Conservation (phyloP, 2,329 filamentous ascomycete species). For the Rhynchosporium agropyri region DNA sequence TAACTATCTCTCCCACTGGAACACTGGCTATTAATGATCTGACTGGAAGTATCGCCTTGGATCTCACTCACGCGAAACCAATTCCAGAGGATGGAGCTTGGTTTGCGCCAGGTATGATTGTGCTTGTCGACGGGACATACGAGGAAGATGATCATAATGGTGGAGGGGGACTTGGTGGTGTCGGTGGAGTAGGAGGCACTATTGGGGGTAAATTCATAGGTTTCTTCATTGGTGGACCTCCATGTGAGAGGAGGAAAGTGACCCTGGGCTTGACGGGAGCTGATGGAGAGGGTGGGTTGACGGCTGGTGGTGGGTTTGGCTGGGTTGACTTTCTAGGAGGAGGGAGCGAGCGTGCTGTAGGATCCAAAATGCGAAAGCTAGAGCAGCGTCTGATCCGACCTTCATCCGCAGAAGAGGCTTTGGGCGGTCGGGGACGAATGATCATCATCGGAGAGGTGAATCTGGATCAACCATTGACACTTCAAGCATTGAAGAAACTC, state of each 20-base stretch:
- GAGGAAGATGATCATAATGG: slow-evolving; percentile 82
- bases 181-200: slow-evolving; percentile 81
- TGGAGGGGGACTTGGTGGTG: slow-evolving; percentile 72
- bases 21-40: slow-evolving; percentile 81
- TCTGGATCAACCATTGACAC: slow-evolving; percentile 79
- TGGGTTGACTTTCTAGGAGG: slow-evolving; percentile 97
- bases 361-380: slow-evolving; percentile 79
- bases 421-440: slow-evolving; percentile 54
- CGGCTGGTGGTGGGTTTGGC: slow-evolving; percentile 81
- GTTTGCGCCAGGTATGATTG: slow-evolving; percentile 95
- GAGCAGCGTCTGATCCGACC: slow-evolving; percentile 67
- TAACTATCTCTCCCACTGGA: slow-evolving; percentile 80
- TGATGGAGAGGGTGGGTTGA: slow-evolving; percentile 55
- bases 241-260: slow-evolving; percentile 79
- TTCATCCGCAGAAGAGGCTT: slow-evolving; percentile 29
- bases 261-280: slow-evolving; percentile 72
- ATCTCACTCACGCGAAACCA: slow-evolving; percentile 77
- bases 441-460: slow-evolving; percentile 85
- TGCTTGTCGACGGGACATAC: slow-evolving; percentile 93
- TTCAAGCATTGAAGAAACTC: slow-evolving; percentile 80
- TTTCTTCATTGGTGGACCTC: slow-evolving; percentile 88
- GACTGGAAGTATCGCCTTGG: slow-evolving; percentile 83
- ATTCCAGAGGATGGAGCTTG: slow-evolving; percentile 86
- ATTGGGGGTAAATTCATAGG: slow-evolving; percentile 92
- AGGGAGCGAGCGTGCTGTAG: slow-evolving; percentile 84